These are phyloP conservation scores for Sparassis latifolia DNA, from an alignment of 1,284 basidiomycete genomes.

Conservation along the genomic window DNA sequence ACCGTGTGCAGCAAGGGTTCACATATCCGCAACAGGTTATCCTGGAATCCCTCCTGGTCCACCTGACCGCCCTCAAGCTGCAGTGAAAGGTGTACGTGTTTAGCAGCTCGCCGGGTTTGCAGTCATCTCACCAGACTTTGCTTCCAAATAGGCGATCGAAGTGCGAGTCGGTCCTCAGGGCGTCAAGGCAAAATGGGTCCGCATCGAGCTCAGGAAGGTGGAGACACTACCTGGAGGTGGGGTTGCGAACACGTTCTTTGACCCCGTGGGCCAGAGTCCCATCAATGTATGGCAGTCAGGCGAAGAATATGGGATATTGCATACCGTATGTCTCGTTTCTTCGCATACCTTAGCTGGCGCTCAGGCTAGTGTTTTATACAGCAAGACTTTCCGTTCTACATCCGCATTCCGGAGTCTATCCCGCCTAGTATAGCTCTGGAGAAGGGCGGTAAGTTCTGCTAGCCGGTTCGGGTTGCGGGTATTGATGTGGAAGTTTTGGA, in stretches of 20 bases:
- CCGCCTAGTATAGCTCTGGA: conserved; percentile 77
- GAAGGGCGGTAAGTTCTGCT: conserved; percentile 44
- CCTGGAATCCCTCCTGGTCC: conserved; percentile 73
- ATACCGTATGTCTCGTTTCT: conserved; percentile 45
- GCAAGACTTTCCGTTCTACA: conserved; percentile 76
- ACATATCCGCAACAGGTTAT: conserved; percentile 45
- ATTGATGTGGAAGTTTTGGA: not conserved
- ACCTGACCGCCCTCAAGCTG: conserved; percentile 66
- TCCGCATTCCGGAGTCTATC: conserved; percentile 81
- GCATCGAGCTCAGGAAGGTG: conserved; percentile 81
- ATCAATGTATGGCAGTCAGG: conserved; percentile 65
- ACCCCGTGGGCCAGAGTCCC: conserved; percentile 67
- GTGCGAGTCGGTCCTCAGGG: conserved; percentile 65
- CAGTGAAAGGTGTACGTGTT: conserved; percentile 72
- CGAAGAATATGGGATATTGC: conserved; percentile 64
- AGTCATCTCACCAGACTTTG: not conserved
- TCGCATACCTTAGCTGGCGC: not conserved
- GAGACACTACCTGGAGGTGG: conserved; percentile 75
- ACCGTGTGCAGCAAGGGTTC: conserved; percentile 7
- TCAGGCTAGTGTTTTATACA: conserved; percentile 16
- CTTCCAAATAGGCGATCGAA: conserved; percentile 61
- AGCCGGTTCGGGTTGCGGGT: no score
- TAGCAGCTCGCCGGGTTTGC: not conserved
- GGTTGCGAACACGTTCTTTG: conserved; percentile 59
- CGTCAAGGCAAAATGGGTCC: conserved; percentile 87